These are phyloP conservation scores for Ziziphus jujuba DNA, from an alignment of 306 rosid species.

Conservation along the genomic window DNA sequence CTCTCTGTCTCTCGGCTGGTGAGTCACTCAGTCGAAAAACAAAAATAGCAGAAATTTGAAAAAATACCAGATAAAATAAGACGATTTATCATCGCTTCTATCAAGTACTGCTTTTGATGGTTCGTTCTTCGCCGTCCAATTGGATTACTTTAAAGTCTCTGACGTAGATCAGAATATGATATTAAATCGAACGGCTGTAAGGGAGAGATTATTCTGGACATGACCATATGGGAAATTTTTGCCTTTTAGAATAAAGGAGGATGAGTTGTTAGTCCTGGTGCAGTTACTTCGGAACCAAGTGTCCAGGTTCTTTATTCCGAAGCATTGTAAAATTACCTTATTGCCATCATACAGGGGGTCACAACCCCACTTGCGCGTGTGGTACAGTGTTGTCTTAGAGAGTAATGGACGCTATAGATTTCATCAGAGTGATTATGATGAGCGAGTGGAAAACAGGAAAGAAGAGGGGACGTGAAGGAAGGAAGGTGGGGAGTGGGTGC, in stretches of 20 bases:
- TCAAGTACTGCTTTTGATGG: rapidly evolving
- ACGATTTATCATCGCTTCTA: neutral
- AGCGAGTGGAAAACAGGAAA: neutral
- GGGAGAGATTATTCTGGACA: neutral
- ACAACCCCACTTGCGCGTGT: slow-evolving; percentile 11
- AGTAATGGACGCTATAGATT: neutral
- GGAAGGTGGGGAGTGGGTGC: slow-evolving; percentile 3
- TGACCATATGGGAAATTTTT: neutral
- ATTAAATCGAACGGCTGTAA: slow-evolving; percentile 6
- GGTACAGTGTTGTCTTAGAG: neutral
- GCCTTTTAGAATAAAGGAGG: slow-evolving; percentile 23
- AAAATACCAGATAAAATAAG: neutral
- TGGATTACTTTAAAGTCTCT: too few species aligned
- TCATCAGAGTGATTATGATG: neutral
- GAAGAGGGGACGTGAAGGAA: neutral
- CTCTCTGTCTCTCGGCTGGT: neutral
- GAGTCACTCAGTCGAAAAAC: neutral
- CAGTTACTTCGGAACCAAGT: slow-evolving; percentile 66
- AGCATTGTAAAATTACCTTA: slow-evolving; percentile 39
- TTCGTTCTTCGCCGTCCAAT: rapidly evolving
- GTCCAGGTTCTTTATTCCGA: slow-evolving; percentile 53
- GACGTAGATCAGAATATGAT: neutral
- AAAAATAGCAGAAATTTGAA: slow-evolving; percentile 6
- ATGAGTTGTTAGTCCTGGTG: slow-evolving; percentile 45
- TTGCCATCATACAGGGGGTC: neutral